These are phyloP conservation scores for Backusella tarrabulga DNA, from an alignment of 192 early-diverging fungal genomes.

Conservation along the genomic window DNA sequence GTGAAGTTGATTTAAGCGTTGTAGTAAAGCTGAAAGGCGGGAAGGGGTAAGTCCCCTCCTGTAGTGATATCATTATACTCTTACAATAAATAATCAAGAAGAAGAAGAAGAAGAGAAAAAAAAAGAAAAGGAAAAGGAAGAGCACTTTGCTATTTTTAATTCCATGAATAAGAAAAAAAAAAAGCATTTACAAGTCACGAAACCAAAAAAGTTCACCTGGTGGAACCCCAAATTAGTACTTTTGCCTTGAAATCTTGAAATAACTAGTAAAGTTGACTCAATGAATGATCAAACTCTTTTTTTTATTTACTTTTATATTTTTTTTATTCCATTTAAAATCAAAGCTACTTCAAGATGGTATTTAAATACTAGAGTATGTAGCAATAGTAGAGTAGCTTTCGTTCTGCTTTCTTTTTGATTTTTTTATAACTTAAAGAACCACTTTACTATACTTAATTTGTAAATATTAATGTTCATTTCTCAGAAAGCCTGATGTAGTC, in stretches of 20 bases:
- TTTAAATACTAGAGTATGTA: too few relatives aligned
- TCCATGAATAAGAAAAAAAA: neutral
- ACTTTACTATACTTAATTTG: too few relatives aligned
- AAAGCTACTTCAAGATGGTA: too few relatives aligned
- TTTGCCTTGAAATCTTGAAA: neutral
- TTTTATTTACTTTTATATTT: neutral
- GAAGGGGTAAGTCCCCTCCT: slow-evolving; percentile 6
- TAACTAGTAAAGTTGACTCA: neutral
- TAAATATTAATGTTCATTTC: too few relatives aligned
- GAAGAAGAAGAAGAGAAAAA: neutral
- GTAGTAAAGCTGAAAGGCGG: slow-evolving; percentile 30
- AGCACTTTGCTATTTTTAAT: neutral
- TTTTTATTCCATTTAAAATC: neutral
- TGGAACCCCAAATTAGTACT: neutral
- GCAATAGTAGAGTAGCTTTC: too few relatives aligned
- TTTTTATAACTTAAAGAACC: too few relatives aligned
- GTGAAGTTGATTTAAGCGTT: slow-evolving; percentile 18
- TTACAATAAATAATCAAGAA: neutral
- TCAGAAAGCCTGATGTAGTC: too few relatives aligned
- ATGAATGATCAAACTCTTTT: neutral
- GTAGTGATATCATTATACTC: neutral
- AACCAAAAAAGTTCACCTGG: neutral
- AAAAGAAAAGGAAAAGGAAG: neutral
- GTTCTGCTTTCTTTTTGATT: too few relatives aligned
- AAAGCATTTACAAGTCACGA: neutral